These are phyloP conservation scores for Cordyceps tenuipes DNA, from an alignment of 2,329 filamentous ascomycete genomes.

Conservation along the genomic window DNA sequence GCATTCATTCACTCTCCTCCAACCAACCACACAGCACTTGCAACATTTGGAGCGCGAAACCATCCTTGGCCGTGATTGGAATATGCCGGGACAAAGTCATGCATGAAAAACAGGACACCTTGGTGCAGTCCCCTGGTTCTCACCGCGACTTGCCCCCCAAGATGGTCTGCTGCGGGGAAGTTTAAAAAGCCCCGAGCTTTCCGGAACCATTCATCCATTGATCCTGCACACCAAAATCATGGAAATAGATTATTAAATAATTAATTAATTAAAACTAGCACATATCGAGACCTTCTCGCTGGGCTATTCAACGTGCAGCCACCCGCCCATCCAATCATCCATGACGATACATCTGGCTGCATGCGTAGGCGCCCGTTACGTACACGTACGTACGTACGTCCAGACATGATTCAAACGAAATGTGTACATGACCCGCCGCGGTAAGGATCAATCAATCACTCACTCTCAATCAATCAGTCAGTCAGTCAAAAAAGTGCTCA, in stretches of 20 bases:
- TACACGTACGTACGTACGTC: not conserved
- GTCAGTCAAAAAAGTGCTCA: not conserved
- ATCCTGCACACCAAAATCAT: not conserved
- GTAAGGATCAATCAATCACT: no score
- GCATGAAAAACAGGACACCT: not conserved
- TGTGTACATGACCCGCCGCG: not conserved
- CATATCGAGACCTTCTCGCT: no score
- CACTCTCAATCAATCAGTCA: no score
- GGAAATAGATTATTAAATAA: no score
- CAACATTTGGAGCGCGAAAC: not conserved
- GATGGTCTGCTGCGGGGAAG: not conserved
- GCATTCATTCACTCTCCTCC: not conserved
- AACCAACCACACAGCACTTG: not conserved
- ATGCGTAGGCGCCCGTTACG: no score
- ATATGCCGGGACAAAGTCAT: not conserved
- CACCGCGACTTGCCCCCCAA: not conserved
- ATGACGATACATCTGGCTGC: no score
- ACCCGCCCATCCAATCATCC: not conserved
- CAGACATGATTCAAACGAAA: not conserved
- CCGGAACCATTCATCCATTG: not conserved
- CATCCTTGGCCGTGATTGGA: not conserved
- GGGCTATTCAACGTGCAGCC: no score
- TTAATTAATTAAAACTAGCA: no score
- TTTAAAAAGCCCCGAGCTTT: not conserved
- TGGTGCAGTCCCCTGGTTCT: not conserved